Evolutionary conservation across 192 early-diverging fungal genomes (phyloP).

Genomic region (Mortierella claussenii): DNA sequence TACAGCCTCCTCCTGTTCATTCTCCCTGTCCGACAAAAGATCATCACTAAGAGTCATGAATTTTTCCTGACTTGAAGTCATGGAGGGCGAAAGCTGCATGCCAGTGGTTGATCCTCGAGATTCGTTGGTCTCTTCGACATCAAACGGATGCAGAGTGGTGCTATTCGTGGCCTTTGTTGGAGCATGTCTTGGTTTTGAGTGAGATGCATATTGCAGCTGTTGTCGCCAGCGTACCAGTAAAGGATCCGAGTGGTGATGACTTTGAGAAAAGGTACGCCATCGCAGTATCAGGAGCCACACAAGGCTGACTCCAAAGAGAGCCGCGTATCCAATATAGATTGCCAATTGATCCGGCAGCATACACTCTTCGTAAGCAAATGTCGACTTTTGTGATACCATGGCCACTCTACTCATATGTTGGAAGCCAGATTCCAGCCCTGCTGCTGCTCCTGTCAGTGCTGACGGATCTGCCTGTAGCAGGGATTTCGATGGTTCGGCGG

Average conservation of each 20-base stretch:
- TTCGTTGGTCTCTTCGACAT: not conserved
- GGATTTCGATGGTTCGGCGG: too few species aligned
- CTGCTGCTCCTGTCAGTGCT: constrained; percentile 45
- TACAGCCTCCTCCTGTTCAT: too few species aligned
- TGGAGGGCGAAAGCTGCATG: not conserved
- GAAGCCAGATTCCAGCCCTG: not conserved
- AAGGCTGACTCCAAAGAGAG: constrained; percentile 14
- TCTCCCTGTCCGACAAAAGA: too few species aligned
- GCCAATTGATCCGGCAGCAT: constrained; percentile 73
- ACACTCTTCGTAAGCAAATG: constrained; percentile 62
- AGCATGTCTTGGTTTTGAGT: too few species aligned
- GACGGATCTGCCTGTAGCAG: too few species aligned
- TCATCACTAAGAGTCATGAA: not conserved
- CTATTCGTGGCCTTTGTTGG: not conserved
- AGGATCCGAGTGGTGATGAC: not conserved
- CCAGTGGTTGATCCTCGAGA: not conserved
- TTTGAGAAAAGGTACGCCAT: not conserved
- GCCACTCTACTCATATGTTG: not conserved
- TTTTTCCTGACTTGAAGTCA: not conserved
- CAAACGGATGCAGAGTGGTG: not conserved
- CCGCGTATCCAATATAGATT: constrained; percentile 55
- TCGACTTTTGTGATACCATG: constrained; percentile 6
- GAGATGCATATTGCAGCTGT: too few species aligned
- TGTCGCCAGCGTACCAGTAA: constrained; percentile 6
- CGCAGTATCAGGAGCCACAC: constrained; percentile 23